Evolutionary conservation across 495 filamentous ascomycete species (phyloP), one percentile per base, ranked within the genome.

Genomic region (Neurospora sp.): DNA sequence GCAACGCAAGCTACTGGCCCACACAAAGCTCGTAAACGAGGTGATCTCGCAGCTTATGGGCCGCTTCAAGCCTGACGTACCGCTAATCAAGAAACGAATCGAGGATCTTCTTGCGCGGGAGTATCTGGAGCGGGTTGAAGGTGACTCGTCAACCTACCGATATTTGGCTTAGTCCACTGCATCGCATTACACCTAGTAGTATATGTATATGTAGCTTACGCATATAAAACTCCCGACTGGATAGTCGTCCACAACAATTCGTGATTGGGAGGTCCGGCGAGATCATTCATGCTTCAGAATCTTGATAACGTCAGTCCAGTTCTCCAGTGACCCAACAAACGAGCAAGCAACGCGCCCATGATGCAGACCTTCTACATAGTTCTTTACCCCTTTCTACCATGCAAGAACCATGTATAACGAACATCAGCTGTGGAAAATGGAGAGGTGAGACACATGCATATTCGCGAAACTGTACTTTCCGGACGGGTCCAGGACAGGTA

Each of bases 1-100:
- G 83, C 93, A 97, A 90, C 93, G 96, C 69, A 98, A 97, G 78
- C 85, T 90, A 66, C 86, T 97, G 35, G 81, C 84, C 4, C 96
- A 99, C 78, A 89, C 91, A 37, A 88, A 94, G 71, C 89, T 99
- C 40, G 88, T 96, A 69, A 89, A 86, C 35, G 96, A 98, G 82
- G 93, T 96, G 12, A 90, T 99, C 72, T 84, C 86, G 66, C 93
- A 97, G 79, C 85, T 98, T 3, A 85, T 88, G 1, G 79, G 84
- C 35, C 91, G 94, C 71, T 99, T 99, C 84, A 90, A 91, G 73
- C 96, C 96, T 0, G 95, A 98, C 74, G 86, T 98, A 40, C 86
- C 87, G 46, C 92, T 98, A 87, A 91, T 98, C 83, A 99, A 99
- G 85, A 90, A 89, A 78, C 89, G 92, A n/a, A 93, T 99, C 73